These are phyloP conservation scores for Saccharomycopsis sp. DNA, from an alignment of 805 yeast species.

Conservation along the genomic window DNA sequence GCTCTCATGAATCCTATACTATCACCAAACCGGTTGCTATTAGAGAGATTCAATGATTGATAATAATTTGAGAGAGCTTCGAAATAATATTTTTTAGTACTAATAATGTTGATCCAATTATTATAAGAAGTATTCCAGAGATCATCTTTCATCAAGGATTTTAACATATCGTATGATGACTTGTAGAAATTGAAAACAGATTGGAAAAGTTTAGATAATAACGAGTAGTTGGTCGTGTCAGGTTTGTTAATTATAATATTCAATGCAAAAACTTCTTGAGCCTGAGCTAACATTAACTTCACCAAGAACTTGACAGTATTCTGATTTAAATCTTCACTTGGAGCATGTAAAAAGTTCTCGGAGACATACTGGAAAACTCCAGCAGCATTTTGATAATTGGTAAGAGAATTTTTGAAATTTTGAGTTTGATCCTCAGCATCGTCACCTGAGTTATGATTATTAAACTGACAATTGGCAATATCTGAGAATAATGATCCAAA, in stretches of 20 bases:
- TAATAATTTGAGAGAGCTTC: slow-evolving; percentile 54
- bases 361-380: slow-evolving; percentile 67
- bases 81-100: slow-evolving; percentile 49
- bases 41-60: slow-evolving; percentile 44
- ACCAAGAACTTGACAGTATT: slow-evolving; percentile 59
- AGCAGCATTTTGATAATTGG: slow-evolving; percentile 64
- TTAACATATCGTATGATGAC: slow-evolving; percentile 35
- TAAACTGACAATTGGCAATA: slow-evolving; percentile 35
- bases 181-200: slow-evolving; percentile 52
- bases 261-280: slow-evolving; percentile 75
- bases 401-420: slow-evolving; percentile 53
- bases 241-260: slow-evolving; percentile 47
- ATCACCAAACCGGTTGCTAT: slow-evolving; percentile 54
- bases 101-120: slow-evolving; percentile 46
- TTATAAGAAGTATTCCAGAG: slow-evolving; percentile 8
- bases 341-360: slow-evolving; percentile 84
- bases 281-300: slow-evolving; percentile 72
- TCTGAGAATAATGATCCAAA: slow-evolving; percentile 57
- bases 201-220: slow-evolving; percentile 70
- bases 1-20: slow-evolving; percentile 50
- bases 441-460: slow-evolving; percentile 28
- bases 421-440: slow-evolving; percentile 24
- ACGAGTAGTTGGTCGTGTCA: slow-evolving; percentile 49
- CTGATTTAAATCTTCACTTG: slow-evolving; percentile 68
- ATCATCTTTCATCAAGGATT: slow-evolving; percentile 23